These are phyloP conservation scores for Teunomyces stri DNA, from an alignment of 805 yeast genomes.

Conservation along the genomic window DNA sequence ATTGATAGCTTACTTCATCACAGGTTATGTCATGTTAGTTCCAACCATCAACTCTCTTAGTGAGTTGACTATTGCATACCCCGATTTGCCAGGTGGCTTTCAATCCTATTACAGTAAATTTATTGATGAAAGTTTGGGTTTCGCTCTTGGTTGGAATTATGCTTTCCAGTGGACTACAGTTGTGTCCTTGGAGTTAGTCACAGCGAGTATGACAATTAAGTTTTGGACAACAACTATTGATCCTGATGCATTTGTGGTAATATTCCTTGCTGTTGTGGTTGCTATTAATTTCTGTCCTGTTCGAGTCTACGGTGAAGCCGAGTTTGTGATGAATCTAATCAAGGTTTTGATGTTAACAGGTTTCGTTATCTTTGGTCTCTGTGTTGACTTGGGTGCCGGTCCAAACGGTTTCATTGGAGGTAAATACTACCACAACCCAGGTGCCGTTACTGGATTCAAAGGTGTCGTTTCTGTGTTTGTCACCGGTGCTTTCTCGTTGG, in stretches of 20 bases:
- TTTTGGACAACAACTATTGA: constrained; percentile 22
- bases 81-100: constrained; percentile 26
- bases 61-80: constrained; percentile 26
- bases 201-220: constrained; percentile 26
- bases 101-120: constrained; percentile 28
- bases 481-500: constrained; percentile 33
- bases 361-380: constrained; percentile 27
- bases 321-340: constrained; percentile 25
- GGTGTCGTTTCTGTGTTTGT: constrained; percentile 30
- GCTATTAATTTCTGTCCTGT: constrained; percentile 26
- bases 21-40: constrained; percentile 24
- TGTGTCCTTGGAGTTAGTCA: constrained; percentile 26
- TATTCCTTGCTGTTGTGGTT: constrained; percentile 22
- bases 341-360: constrained; percentile 26
- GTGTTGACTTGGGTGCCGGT: constrained; percentile 26
- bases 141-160: constrained; percentile 40
- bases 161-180: constrained; percentile 30
- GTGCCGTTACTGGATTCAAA: constrained; percentile 27
- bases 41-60: constrained; percentile 28
- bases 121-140: constrained; percentile 36
- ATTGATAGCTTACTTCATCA: constrained; percentile 21
- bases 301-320: constrained; percentile 29
- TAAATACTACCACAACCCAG: constrained; percentile 32
- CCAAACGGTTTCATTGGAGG: constrained; percentile 31
- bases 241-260: constrained; percentile 21